Evolutionary conservation across 495 filamentous ascomycete species (phyloP), one percentile per base, ranked within the genome.

Genomic region (Trypethelium eluteriae): DNA sequence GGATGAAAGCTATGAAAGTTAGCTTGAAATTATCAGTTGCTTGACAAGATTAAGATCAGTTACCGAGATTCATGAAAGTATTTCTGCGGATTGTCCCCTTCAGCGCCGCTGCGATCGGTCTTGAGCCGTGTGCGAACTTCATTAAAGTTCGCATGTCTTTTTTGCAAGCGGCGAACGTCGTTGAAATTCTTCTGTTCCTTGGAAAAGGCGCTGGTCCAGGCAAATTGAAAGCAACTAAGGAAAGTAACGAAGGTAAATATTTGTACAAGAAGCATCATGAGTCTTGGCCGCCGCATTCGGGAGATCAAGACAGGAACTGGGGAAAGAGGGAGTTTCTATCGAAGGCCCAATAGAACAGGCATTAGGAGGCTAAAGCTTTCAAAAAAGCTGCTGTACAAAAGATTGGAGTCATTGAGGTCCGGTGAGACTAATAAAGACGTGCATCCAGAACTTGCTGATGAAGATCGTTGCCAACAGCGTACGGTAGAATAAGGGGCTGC

Each of bases 21-120:
- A 64, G 36, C 50, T 34, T 61, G 14, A 6, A 11, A 44, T 56
- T 12, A 7, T 16, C 11, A 62, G 34, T 49, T 44, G 12, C 7
- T 34, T 34, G 56, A 6, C 35, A 44, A 38, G 34, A 6, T 38
- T 18, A 47, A 32, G 16, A 16, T 25, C 12, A 69, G 68, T 16
- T 70, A 70, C 12, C 64, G 70, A 25, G 73, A 70, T 63, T 75
- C 73, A 57, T 75, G 73, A 59, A 75, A 75, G 66, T 75, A 75
- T 47, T 75, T 75, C 7, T 68, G 70, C 25, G 10, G 32, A 3
- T 66, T 59, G 38, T 75, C 71, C 7, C 65, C 66, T 3, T 32
- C 44, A 53, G 69, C 68, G 32, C 71, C 70, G 14, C 67, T 69
- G 9, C 65, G 57, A 53, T 74, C 72, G 6, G 36, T 44, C n/a